A percentile compares a stretch with the other conserved stretches of the same genome.
Conservation (phyloP, 2,329 filamentous ascomycete species). For the Aureobasidium sp. region DNA sequence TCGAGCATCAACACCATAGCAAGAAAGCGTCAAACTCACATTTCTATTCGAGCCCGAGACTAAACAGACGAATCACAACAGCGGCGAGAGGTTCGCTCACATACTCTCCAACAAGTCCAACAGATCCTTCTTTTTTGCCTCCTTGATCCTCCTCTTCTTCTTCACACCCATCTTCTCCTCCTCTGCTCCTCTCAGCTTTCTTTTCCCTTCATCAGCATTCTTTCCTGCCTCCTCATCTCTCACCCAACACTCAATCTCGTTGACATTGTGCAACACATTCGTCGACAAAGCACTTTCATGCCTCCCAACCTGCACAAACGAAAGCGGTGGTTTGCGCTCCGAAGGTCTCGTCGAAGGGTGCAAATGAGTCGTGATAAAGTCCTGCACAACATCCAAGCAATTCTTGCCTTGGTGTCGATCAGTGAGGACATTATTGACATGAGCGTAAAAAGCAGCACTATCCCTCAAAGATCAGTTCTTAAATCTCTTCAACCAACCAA, state of each 20-base stretch:
- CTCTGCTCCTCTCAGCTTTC: background rate
- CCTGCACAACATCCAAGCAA: background rate
- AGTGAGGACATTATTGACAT: background rate
- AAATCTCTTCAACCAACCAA: background rate
- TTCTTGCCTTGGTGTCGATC: background rate
- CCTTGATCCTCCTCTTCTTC: constrained; percentile 3
- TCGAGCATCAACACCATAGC: too few species aligned
- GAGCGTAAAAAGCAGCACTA: background rate
- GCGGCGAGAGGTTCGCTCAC: too few species aligned
- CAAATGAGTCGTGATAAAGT: too few species aligned
- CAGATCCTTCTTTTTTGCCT: background rate
- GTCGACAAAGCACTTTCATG: background rate
- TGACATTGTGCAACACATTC: background rate
- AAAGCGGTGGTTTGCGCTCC: background rate
- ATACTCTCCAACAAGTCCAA: background rate
- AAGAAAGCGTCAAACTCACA: too few species aligned
- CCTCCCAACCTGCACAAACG: background rate
- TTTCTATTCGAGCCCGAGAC: too few species aligned
- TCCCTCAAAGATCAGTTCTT: too few species aligned
- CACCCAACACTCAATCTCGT: constrained; percentile 1
- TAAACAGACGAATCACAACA: too few species aligned
- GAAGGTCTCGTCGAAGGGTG: too few species aligned
- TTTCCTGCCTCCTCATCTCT: background rate
- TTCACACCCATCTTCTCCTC: background rate
- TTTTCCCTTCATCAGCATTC: background rate